Base-by-base conservation (phyloP, 2,329 filamentous ascomycete genomes). In the Lomentospora prolificans region DNA sequence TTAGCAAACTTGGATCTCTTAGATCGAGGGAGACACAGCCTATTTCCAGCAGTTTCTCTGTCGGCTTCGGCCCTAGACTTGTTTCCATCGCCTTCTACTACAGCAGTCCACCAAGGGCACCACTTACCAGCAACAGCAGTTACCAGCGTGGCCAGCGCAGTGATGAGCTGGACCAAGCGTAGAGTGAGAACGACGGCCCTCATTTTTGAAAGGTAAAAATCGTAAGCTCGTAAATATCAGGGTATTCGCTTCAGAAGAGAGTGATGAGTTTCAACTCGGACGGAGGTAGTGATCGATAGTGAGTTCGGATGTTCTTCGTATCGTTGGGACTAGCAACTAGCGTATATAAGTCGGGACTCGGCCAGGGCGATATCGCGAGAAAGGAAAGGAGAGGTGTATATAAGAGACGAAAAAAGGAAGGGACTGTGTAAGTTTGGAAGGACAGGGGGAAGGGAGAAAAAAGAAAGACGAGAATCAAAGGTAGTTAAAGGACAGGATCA, bases 111-210 rank as follows among this genome's bases (percentile, higher is more conserved):
- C n/a, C n/a, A 12, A 33, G 7, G 30, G 30, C 12, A 33, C 30
- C 6, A 33, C 30, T 33, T 71, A 81, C 78, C 75, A 63, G 75
- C 79, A 51, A 67, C 70, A 25, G 77, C 74, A 3, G 81, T 70
- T 36, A 67, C 70, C 36, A 82, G 60, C n/a, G 78, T 67, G 14
- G 74, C 64, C 28, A 79, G 56, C 12, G 73, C 71, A 30, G 79
- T 69, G 39, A 75, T 51, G 41, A 68, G 66, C 66, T 81, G 78
- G 41, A 71, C 66, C 48, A 69, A 69, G 57, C 78, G 73, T 53
- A 80, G 51, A 27, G 53, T 30, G 44, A 36, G 9, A 12, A 46
- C 28, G 22, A 30, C 44, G 28, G 7, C 33, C 51, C 28, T 39
- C 48, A 50, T 56, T 50, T 46, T 33, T 17, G 44, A 31, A 8